These are phyloP conservation scores for Termitomyces sp. DNA, from an alignment of 768 basidiomycete genomes.

Conservation along the genomic window DNA sequence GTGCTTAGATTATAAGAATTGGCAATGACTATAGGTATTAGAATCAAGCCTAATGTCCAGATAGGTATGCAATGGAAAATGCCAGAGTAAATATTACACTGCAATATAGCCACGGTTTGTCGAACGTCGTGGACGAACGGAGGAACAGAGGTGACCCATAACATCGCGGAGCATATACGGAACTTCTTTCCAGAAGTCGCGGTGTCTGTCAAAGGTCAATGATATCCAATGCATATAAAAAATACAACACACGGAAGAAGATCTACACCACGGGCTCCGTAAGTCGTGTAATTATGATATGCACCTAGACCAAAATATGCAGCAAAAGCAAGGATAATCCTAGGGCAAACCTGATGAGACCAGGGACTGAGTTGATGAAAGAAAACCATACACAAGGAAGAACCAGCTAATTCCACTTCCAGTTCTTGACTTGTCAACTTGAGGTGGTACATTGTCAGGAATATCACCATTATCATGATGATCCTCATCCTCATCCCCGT, in stretches of 20 bases:
- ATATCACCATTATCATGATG: conserved; percentile 22
- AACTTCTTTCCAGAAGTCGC: conserved; percentile 87
- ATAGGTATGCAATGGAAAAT: not conserved
- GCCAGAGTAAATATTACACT: conserved; percentile 38
- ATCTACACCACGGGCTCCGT: conserved; percentile 79
- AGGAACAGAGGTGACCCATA: conserved; percentile 68
- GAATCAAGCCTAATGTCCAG: not conserved
- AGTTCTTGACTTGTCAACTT: conserved; percentile 31
- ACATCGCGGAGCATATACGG: conserved; percentile 83
- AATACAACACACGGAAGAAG: conserved; percentile 66
- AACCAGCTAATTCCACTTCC: conserved; percentile 86
- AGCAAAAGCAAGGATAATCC: conserved; percentile 57
- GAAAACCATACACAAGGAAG: conserved; percentile 67
- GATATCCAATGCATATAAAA: not conserved
- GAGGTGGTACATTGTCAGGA: conserved; percentile 12
- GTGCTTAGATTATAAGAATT: not conserved
- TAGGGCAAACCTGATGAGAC: conserved; percentile 18
- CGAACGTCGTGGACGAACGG: conserved; percentile 58
- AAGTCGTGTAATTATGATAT: conserved; percentile 85
- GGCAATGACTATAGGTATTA: not conserved
- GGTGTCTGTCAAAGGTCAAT: conserved; percentile 47
- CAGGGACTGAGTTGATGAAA: not conserved
- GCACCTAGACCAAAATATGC: conserved; percentile 76
- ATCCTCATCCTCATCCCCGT: conserved; percentile 31
- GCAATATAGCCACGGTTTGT: conserved; percentile 69